A percentile compares a stretch with the other conserved stretches of the same genome.
phyloP scores from a whole-genome alignment of 345 rosid genomes.

The Anacardium occidentale region DNA sequence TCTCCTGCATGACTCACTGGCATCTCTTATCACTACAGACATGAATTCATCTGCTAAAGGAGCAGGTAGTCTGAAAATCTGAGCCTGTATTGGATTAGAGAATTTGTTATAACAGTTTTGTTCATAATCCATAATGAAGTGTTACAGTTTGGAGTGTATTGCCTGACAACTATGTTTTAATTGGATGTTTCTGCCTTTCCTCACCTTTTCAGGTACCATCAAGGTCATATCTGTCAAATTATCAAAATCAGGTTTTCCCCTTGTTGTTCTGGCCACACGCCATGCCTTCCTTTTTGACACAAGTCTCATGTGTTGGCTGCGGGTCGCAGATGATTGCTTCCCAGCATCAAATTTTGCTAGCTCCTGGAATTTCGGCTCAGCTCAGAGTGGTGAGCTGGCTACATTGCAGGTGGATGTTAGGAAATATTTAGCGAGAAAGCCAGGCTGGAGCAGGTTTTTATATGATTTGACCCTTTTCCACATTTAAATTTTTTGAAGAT shows the following conservation, averaged over 20 bases:
- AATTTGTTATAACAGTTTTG: not conserved
- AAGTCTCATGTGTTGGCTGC: conserved; percentile 92
- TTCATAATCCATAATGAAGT: not conserved
- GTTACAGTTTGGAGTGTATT: not conserved
- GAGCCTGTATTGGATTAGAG: conserved; percentile 4
- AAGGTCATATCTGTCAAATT: conserved; percentile 90
- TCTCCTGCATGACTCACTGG: conserved; percentile 75
- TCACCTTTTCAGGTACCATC: conserved; percentile 56
- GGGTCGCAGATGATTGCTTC: conserved; percentile 98
- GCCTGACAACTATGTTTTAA: conserved; percentile 9
- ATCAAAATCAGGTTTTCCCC: conserved; percentile 93
- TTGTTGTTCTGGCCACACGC: conserved; percentile 91
- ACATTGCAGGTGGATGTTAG: conserved; percentile 90
- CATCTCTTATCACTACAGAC: conserved; percentile 62
- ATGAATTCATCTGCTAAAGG: conserved; percentile 55
- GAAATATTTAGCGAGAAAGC: conserved; percentile 95
- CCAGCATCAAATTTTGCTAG: conserved; percentile 94
- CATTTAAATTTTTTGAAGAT: not conserved
- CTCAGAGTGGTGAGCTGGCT: conserved; percentile 91
- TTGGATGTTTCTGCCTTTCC: not conserved
- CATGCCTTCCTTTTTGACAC: conserved; percentile 91
- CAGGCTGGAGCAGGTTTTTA: conserved; percentile 92
- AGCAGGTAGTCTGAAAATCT: conserved; percentile 23
- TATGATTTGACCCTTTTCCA: not conserved
- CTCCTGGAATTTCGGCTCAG: conserved; percentile 88